phyloP scores from a whole-genome alignment of 1,139 yeast species.

The Entelexis sorbosivorans region DNA sequence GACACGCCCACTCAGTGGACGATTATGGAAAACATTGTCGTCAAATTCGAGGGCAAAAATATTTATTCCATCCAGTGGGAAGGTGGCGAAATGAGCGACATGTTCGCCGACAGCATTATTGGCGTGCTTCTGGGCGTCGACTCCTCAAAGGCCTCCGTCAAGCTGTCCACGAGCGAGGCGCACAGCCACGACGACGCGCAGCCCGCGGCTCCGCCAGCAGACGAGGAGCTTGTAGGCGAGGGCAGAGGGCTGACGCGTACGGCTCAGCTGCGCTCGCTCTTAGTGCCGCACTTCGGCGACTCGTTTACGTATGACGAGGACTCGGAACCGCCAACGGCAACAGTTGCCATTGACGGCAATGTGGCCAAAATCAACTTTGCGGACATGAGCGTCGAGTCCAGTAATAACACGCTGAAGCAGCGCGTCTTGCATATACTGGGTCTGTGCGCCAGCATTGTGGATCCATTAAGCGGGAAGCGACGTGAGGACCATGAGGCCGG shows the following conservation, averaged over 20 bases:
- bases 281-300: conserved; percentile 83
- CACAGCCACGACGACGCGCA: conserved; percentile 30
- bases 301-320: conserved; percentile 41
- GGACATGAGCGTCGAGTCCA: conserved; percentile 60
- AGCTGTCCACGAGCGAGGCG: conserved; percentile 56
- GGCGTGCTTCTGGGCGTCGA: conserved; percentile 87
- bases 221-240: conserved; percentile 8
- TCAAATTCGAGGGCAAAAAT: conserved; percentile 26
- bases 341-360: conserved; percentile 57
- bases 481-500: conserved; percentile 4
- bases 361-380: conserved; percentile 59
- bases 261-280: conserved; percentile 49
- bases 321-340: conserved; percentile 36
- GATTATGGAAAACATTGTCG: conserved; percentile 40
- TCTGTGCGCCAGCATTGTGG: conserved; percentile 68
- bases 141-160: conserved; percentile 90
- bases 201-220: no score
- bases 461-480: conserved; percentile 44
- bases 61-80: conserved; percentile 67
- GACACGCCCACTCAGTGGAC: conserved; percentile 33
- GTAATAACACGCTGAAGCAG: conserved; percentile 65
- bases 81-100: conserved; percentile 80
- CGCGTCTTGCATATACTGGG: conserved; percentile 72
- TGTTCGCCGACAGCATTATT: conserved; percentile 86
- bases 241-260: conserved; percentile 34